Percentiles rank a stretch among this genome's conserved stretches.
These are phyloP conservation scores for Pseudocercospora macadamiae DNA, from an alignment of 2,329 filamentous ascomycete species.

Conservation along the genomic window DNA sequence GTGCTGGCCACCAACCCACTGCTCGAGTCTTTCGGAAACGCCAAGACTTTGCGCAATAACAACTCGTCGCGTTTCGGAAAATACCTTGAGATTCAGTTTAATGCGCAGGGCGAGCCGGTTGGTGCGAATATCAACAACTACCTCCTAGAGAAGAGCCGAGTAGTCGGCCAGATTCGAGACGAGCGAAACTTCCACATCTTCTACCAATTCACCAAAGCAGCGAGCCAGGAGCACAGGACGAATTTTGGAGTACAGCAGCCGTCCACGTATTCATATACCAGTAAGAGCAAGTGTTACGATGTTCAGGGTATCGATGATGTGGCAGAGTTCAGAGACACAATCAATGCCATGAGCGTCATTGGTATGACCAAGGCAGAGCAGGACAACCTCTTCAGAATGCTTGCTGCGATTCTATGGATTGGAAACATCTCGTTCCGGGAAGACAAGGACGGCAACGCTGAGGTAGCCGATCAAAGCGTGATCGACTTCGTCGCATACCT, in stretches of 20 bases:
- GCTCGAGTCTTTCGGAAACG: conserved; percentile 96
- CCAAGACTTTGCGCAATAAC: conserved; percentile 97
- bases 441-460: conserved; percentile 85
- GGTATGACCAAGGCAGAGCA: conserved; percentile 86
- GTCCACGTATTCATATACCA: conserved; percentile 91
- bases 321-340: conserved; percentile 83
- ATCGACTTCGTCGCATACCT: conserved; percentile 94
- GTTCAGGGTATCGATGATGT: conserved; percentile 92
- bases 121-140: conserved; percentile 99
- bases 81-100: conserved; percentile 97
- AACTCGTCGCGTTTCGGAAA: conserved; percentile 99
- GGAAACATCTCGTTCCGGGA: conserved; percentile 92
- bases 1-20: conserved; percentile 96
- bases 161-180: conserved; percentile 91
- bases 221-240: conserved; percentile 82
- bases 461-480: conserved; percentile 84
- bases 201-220: conserved; percentile 97
- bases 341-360: conserved; percentile 94
- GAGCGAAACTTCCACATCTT: conserved; percentile 99
- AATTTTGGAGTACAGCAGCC: conserved; percentile 90
- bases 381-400: conserved; percentile 94
- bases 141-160: conserved; percentile 89
- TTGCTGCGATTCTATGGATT: conserved; percentile 88
- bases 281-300: conserved; percentile 89
- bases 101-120: conserved; percentile 83